Evolutionary conservation across 75 land plant species (phyloP).

Genomic region (Gnetum montanum): DNA sequence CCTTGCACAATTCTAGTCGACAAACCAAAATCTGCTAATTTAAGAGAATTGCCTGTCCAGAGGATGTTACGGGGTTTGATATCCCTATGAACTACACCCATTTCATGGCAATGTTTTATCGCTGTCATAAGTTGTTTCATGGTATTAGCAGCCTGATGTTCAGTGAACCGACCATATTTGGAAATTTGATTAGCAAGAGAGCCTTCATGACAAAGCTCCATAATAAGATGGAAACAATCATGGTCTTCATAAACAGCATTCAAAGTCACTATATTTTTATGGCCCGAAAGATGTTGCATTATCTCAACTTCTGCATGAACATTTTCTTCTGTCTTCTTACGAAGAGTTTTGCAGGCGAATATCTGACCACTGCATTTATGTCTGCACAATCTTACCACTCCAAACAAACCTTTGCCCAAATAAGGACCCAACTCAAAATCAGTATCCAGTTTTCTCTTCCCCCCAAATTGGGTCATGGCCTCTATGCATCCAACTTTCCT

Average conservation of each 20-base stretch:
- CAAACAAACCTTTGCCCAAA: conserved; percentile 65
- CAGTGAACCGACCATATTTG: conserved; percentile 12
- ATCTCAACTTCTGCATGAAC: conserved; percentile 29
- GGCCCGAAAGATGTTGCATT: conserved; percentile 37
- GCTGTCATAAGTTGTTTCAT: conserved; percentile 17
- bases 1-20: conserved; percentile 55
- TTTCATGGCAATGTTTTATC: conserved; percentile 17
- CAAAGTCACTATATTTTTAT: conserved; percentile 22
- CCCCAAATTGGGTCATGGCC: conserved; percentile 16
- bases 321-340: conserved; percentile 11
- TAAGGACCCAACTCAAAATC: conserved; percentile 23
- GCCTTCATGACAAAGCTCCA: conserved; percentile 32
- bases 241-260: conserved; percentile 28
- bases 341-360: conserved; percentile 22
- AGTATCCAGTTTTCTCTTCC: conserved; percentile 36
- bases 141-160: conserved; percentile 16
- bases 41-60: conserved; percentile 34
- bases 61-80: conserved; percentile 85
- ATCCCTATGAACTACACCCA: conserved; percentile 67
- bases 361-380: conserved; percentile 23
- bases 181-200: conserved; percentile 14
- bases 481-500: conserved; percentile 54
- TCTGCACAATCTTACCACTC: conserved; percentile 42
- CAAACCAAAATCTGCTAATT: conserved; percentile 80
- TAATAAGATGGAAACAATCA: conserved; percentile 24